These are phyloP conservation scores for Tephrocybe rancida DNA, from an alignment of 768 basidiomycete genomes.

Conservation along the genomic window DNA sequence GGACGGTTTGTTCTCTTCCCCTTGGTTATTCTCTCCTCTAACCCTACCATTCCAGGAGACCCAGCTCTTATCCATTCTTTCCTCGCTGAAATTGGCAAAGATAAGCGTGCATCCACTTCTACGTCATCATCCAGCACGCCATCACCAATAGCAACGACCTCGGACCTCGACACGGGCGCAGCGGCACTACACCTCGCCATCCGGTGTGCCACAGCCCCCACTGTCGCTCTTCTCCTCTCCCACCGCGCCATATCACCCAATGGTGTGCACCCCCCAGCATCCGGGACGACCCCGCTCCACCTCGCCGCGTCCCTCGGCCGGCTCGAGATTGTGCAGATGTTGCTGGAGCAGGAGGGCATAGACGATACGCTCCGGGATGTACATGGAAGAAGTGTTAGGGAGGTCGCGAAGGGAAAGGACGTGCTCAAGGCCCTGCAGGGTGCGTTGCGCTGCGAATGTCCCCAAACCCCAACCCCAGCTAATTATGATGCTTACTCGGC, in stretches of 20 bases:
- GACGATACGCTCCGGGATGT: slow-evolving; percentile 77
- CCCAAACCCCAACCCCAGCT: background rate
- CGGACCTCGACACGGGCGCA: slow-evolving; percentile 63
- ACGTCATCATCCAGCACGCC: too few relatives aligned
- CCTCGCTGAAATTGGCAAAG: slow-evolving; percentile 73
- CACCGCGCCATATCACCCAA: slow-evolving; percentile 82
- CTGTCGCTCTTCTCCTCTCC: slow-evolving; percentile 65
- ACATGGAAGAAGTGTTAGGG: slow-evolving; percentile 67
- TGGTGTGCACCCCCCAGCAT: slow-evolving; percentile 70
- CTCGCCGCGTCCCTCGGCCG: slow-evolving; percentile 70
- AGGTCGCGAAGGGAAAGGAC: slow-evolving; percentile 75
- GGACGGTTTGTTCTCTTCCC: slow-evolving; percentile 45
- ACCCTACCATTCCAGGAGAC: slow-evolving; percentile 51
- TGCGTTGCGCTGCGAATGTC: slow-evolving; percentile 27
- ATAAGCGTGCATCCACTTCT: too few relatives aligned
- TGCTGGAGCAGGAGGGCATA: slow-evolving; percentile 79
- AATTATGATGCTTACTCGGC: too few relatives aligned
- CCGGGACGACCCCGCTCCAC: slow-evolving; percentile 76
- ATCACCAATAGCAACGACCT: too few relatives aligned
- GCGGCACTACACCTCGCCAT: slow-evolving; percentile 82
- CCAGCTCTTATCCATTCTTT: slow-evolving; percentile 81
- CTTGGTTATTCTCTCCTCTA: background rate
- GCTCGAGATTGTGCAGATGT: slow-evolving; percentile 68
- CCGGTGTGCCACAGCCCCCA: slow-evolving; percentile 77
- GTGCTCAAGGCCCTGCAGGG: slow-evolving; percentile 68